Conservation (phyloP, 805 yeast species). For the Metschnikowia lachancei region DNA sequence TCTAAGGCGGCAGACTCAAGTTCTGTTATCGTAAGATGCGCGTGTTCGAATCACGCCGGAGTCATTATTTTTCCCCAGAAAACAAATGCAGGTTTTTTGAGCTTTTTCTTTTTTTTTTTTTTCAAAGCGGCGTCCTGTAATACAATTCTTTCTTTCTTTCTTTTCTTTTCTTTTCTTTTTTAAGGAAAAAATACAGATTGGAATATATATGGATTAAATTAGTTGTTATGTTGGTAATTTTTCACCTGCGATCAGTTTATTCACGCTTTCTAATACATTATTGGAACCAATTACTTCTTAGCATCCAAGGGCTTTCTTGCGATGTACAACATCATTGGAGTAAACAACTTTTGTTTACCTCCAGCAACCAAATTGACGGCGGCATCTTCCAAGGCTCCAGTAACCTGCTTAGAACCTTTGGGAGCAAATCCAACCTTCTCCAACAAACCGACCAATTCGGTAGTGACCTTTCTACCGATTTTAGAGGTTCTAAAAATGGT, state of each 20-base stretch:
- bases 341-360: constrained; percentile 83
- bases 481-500: constrained; percentile 87
- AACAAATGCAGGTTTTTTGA: too few species aligned
- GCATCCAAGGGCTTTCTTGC: constrained; percentile 68
- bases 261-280: neutral
- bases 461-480: constrained; percentile 83
- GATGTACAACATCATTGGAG: constrained; percentile 96
- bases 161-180: too few species aligned
- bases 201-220: too few species aligned
- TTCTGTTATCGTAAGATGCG: constrained; percentile 20
- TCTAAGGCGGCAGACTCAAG: constrained; percentile 11
- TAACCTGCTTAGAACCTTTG: constrained; percentile 82
- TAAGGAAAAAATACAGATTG: too few species aligned
- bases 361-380: constrained; percentile 94
- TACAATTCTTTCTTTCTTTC: too few species aligned
- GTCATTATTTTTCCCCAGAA: too few species aligned
- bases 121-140: too few species aligned
- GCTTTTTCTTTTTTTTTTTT: too few species aligned
- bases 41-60: constrained; percentile 24
- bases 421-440: constrained; percentile 90
- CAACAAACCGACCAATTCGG: constrained; percentile 72
- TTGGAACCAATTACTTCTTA: constrained; percentile 8
- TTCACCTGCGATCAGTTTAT: neutral
- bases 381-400: constrained; percentile 93
- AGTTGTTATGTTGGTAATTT: too few species aligned